These are phyloP conservation scores for Triglochin maritima DNA, from an alignment of 106 monocot species.

Conservation along the genomic window DNA sequence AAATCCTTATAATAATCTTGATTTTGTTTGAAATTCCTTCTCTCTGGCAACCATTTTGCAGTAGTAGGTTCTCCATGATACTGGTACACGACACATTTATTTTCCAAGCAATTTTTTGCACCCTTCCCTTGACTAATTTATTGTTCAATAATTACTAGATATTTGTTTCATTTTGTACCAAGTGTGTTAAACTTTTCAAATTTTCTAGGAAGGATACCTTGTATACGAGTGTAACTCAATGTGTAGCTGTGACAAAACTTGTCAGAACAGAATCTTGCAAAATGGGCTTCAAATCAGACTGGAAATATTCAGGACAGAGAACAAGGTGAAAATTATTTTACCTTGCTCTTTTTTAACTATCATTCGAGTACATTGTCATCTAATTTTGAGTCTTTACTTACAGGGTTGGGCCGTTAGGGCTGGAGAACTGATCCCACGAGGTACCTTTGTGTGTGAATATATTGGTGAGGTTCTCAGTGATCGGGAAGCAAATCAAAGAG, in stretches of 20 bases:
- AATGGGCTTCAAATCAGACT: conserved; percentile 76
- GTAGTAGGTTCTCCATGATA: no score
- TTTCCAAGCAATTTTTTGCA: no score
- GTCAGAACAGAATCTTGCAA: conserved; percentile 83
- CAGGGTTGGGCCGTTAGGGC: conserved; percentile 93
- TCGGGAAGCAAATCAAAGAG: conserved; percentile 26
- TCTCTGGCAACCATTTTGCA: no score
- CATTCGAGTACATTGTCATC: not conserved
- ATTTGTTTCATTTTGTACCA: no score
- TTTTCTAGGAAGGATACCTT: conserved; percentile 61
- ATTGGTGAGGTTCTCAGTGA: conserved; percentile 63
- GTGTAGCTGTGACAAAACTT: conserved; percentile 73
- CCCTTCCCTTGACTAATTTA: no score
- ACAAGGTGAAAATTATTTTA: conserved; percentile 39
- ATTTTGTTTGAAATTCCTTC: no score
- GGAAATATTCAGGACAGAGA: conserved; percentile 80
- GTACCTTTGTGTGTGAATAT: conserved; percentile 88
- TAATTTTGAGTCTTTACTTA: not conserved
- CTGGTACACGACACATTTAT: no score
- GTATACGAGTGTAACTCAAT: conserved; percentile 90
- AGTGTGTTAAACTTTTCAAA: no score
- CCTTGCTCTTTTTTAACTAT: not conserved
- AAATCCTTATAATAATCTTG: no score
- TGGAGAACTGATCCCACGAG: conserved; percentile 58
- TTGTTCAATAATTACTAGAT: no score